phyloP scores from a whole-genome alignment of 306 rosid species.

The Quercus parvula region DNA sequence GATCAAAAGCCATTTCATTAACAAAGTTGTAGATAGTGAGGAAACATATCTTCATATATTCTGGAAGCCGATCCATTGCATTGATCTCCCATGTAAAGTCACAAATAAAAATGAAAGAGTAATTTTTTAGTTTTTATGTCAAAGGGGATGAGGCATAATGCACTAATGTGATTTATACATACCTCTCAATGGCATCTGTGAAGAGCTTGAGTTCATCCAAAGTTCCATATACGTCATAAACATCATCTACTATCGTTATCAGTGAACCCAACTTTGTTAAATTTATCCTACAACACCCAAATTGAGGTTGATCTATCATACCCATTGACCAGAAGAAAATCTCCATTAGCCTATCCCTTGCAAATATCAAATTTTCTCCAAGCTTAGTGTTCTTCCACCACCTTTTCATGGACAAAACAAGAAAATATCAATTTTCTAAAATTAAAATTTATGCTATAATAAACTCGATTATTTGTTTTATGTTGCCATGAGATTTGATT shows the following conservation, averaged over 20 bases:
- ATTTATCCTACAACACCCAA: conserved; percentile 6
- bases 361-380: conserved; percentile 13
- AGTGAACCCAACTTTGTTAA: not conserved
- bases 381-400: conserved; percentile 7
- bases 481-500: too few relatives aligned
- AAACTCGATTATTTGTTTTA: too few relatives aligned
- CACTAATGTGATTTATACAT: too few relatives aligned
- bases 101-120: too few relatives aligned
- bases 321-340: conserved; percentile 5
- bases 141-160: too few relatives aligned
- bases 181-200: too few relatives aligned
- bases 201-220: too few relatives aligned
- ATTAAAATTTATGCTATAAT: too few relatives aligned
- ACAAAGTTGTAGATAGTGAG: not conserved
- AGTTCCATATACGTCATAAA: too few relatives aligned
- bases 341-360: conserved; percentile 13
- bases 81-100: conserved; percentile 16
- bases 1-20: conserved; percentile 9
- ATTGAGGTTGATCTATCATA: not conserved
- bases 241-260: not conserved
- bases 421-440: not conserved
- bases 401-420: not conserved
- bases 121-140: not conserved
- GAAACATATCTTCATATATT: conserved; percentile 20
- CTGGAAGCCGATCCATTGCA: conserved; percentile 15